Percentiles rank a stretch among this genome's conserved stretches.
Conservation (phyloP, 257 asterid genomes). For the Solanum verrucosum region DNA sequence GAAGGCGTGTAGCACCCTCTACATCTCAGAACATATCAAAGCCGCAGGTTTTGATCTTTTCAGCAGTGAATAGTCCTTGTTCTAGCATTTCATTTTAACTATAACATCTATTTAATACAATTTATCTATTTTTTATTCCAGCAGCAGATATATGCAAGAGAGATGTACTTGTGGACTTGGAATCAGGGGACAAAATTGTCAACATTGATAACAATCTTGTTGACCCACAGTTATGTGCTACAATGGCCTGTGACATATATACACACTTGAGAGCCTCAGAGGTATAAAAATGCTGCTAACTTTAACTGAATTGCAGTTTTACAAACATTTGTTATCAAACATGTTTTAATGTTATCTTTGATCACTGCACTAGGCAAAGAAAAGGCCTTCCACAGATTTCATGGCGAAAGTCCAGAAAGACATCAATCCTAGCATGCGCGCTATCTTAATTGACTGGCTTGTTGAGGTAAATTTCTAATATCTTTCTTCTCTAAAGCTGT, state of each 20-base stretch:
- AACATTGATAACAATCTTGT: conserved; percentile 57
- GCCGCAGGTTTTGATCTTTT: conserved; percentile 27
- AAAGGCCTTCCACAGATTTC: conserved; percentile 37
- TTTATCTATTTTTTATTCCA: neutral
- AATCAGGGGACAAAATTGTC: conserved; percentile 28
- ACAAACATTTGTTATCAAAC: neutral
- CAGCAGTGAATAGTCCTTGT: neutral
- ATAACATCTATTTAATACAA: neutral
- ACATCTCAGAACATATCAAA: conserved; percentile 47
- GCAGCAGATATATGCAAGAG: conserved; percentile 61
- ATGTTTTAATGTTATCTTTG: neutral
- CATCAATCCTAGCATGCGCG: conserved; percentile 40
- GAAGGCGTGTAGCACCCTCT: conserved; percentile 49
- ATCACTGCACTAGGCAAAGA: conserved; percentile 44
- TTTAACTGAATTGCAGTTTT: neutral
- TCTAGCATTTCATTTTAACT: neutral
- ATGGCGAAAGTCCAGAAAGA: conserved; percentile 45
- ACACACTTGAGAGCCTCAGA: conserved; percentile 83
- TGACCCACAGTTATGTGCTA: conserved; percentile 84
- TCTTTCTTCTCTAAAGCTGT: neutral
- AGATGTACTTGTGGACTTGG: conserved; percentile 37
- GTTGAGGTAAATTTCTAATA: conserved; percentile 50
- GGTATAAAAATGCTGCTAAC: conserved; percentile 28
- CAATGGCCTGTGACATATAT: conserved; percentile 89
- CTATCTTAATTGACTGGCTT: conserved; percentile 59